These are phyloP conservation scores for Cenchrus fungigraminus DNA, from an alignment of 176 grass and related monocot species.

Conservation along the genomic window DNA sequence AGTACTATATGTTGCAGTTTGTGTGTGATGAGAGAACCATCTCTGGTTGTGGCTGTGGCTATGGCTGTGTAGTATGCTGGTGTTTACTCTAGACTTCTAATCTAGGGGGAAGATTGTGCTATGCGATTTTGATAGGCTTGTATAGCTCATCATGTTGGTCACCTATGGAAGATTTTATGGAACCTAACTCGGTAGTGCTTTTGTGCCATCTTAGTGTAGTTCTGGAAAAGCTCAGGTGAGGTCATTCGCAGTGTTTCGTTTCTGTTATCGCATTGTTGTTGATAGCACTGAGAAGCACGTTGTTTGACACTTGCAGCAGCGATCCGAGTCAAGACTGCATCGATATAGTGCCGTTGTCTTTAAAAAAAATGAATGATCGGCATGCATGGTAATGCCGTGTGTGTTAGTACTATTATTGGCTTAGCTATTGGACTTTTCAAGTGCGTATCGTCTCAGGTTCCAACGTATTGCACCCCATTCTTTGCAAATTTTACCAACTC, in stretches of 20 bases:
- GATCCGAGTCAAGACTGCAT: neutral
- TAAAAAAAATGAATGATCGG: neutral
- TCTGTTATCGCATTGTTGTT: no score
- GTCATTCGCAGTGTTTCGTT: no score
- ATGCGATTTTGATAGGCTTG: constrained; percentile 35
- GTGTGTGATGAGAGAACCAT: neutral
- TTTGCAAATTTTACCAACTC: no score
- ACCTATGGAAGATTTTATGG: neutral
- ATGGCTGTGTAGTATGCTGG: neutral
- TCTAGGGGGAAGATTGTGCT: neutral
- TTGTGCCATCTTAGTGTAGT: no score
- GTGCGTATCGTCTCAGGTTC: no score
- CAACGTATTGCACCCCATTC: no score
- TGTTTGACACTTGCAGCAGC: neutral
- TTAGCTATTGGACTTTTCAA: no score
- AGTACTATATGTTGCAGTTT: neutral
- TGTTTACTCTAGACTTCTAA: neutral
- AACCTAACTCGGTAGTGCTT: no score
- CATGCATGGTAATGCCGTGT: neutral
- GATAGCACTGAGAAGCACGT: neutral
- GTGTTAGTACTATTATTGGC: no score
- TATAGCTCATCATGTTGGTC: neutral
- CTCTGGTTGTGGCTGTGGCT: neutral
- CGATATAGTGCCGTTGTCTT: neutral
- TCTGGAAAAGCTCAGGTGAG: no score